phyloP scores from a whole-genome alignment of 306 rosid genomes.

The Lathyrus tuberosus region DNA sequence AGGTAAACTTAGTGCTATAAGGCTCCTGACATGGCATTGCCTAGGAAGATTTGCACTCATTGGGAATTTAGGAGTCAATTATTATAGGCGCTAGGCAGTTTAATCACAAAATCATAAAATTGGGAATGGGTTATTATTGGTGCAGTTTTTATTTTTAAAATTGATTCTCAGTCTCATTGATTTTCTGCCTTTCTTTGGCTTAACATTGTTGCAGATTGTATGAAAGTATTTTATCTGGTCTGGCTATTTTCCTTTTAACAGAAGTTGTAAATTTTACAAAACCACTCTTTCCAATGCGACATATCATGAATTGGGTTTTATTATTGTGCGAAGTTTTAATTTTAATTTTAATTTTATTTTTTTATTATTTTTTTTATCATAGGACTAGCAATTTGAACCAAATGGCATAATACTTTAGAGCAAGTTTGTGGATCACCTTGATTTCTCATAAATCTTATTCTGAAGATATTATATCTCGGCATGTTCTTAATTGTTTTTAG shows the following conservation, averaged over 20 bases:
- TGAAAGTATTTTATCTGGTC: not conserved
- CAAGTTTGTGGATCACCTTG: constrained; percentile 10
- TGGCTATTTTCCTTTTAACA: constrained; percentile 2
- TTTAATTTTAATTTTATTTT: not conserved
- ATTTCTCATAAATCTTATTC: constrained; percentile 25
- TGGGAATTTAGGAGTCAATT: not conserved
- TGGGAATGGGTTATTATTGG: constrained; percentile 12
- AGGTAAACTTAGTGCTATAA: not conserved
- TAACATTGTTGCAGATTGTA: not conserved
- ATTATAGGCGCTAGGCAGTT: not conserved
- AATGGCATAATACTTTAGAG: not conserved
- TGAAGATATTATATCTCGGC: constrained; percentile 4
- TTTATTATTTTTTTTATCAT: not conserved
- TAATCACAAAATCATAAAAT: not conserved
- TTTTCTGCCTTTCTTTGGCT: not conserved
- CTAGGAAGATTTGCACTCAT: not conserved
- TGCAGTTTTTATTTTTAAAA: not conserved
- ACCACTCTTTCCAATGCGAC: not conserved
- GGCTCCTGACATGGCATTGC: not conserved
- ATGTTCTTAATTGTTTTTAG: constrained; percentile 17
- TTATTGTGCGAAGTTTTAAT: not conserved
- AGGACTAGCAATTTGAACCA: not conserved
- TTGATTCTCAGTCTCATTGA: not conserved
- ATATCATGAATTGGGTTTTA: not conserved
- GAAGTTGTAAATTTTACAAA: not conserved